Percentiles rank a stretch among this genome's conserved stretches.
phyloP scores from a whole-genome alignment of 2,329 filamentous ascomycete genomes.

The Paecilomyces sp. region DNA sequence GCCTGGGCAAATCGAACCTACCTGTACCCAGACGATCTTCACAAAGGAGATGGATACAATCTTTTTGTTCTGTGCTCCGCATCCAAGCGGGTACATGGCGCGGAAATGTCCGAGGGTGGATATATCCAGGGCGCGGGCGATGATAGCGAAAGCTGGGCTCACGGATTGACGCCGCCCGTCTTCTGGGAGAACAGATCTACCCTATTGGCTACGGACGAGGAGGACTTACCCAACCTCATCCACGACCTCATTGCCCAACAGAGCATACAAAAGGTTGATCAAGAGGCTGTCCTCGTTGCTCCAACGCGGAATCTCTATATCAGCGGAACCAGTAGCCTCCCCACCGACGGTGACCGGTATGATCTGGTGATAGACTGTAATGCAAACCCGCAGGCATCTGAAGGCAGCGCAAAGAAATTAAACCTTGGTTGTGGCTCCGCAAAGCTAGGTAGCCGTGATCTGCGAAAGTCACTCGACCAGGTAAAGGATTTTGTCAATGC shows the following conservation, averaged over 20 bases:
- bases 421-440: slow-evolving; percentile 60
- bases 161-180: slow-evolving; percentile 65
- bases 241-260: slow-evolving; percentile 31
- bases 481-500: slow-evolving; percentile 52
- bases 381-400: slow-evolving; percentile 22
- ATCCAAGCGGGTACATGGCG: slow-evolving; percentile 62
- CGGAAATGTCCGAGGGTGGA: slow-evolving; percentile 61
- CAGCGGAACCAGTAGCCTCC: slow-evolving; percentile 15
- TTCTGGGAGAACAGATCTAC: slow-evolving; percentile 67
- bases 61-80: slow-evolving; percentile 81
- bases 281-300: slow-evolving; percentile 24
- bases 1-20: slow-evolving; percentile 73
- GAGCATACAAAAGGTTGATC: slow-evolving; percentile 9
- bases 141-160: slow-evolving; percentile 89
- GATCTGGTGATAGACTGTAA: slow-evolving; percentile 37
- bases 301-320: slow-evolving; percentile 32
- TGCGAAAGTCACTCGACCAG: slow-evolving; percentile 62
- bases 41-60: slow-evolving; percentile 50
- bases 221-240: slow-evolving; percentile 52
- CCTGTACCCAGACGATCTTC: slow-evolving; percentile 39
- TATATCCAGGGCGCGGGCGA: slow-evolving; percentile 96
- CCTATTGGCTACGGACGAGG: slow-evolving; percentile 60
- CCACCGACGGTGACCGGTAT: slow-evolving; percentile 37
- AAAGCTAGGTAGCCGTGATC: slow-evolving; percentile 74
- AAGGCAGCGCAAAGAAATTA: slow-evolving; percentile 33